Evolutionary conservation across 768 basidiomycete genomes (phyloP), one percentile per base, ranked within the genome.

Genomic region (Amanita fuliginea): DNA sequence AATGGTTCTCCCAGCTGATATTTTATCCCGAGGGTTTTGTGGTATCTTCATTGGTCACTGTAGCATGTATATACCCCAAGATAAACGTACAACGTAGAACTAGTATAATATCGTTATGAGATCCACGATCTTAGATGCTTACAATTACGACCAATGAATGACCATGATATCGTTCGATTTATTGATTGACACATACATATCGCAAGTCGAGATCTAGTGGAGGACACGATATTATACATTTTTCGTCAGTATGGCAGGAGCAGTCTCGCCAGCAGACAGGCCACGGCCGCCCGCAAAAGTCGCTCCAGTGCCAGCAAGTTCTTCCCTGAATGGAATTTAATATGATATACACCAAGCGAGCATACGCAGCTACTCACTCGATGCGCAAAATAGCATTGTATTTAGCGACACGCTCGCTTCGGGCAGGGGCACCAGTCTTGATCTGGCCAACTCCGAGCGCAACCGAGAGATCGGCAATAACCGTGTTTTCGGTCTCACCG

Each of bases 361-460:
- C 35, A 49, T 51, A 34, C 41, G 34, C 5, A 40, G 19, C 39
- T 9, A 75, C 85, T 62, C 67, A 91, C 83, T 91, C 88, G 54
- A 94, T 94, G 59, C 92, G 87, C 63, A 96, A 76, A 48, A 96
- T 71, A 30, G 78, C 72, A 62, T 94, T 94, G 77, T 92, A 91
- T 70, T 94, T 94, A 61, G 90, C 91, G 24, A 97, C 86, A 72
- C 96, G 95, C 74, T 98, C 96, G 59, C 83, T 86, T 55, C 94
- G 80, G 54, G 91, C 92, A 32, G 94, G 95, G 37, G 94, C 94
- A 71, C 95, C 95, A 42, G 95, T 96, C 84, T 99, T 98, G 78
- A 97, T 96, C 70, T 95, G 86, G 55, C 93, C 93, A 52, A 77
- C 78, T 56, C 86, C 84, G 57, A 97, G 89, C 42, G 88, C 96